Evolutionary conservation across 2,329 filamentous ascomycete genomes (phyloP).

Genomic region (Pseudogymnoascus sp.): DNA sequence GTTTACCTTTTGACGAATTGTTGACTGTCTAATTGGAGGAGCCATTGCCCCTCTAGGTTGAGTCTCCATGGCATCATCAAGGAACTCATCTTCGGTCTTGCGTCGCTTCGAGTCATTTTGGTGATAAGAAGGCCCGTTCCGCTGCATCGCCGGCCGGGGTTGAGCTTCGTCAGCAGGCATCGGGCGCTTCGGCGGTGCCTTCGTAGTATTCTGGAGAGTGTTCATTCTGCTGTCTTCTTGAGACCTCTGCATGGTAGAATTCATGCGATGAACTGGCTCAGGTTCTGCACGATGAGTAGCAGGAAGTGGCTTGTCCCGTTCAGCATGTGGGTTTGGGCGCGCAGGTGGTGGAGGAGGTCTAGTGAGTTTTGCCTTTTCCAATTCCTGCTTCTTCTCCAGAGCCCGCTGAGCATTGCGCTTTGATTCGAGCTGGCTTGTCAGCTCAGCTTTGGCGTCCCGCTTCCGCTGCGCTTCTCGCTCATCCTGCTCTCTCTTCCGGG

Average conservation of each 20-base stretch:
- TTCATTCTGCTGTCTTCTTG: constrained; percentile 56
- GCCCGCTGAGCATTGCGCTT: constrained; percentile 58
- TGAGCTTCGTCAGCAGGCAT: constrained; percentile 48
- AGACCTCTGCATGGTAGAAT: constrained; percentile 41
- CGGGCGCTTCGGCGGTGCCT: constrained; percentile 65
- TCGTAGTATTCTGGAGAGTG: constrained; percentile 54
- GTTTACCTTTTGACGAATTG: constrained; percentile 39
- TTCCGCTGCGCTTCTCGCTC: constrained; percentile 72
- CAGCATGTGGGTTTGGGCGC: constrained; percentile 42
- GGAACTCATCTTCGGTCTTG: constrained; percentile 62
- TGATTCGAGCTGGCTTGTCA: constrained; percentile 47
- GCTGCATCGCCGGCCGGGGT: constrained; percentile 38
- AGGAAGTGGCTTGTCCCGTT: constrained; percentile 28
- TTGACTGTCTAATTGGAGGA: constrained; percentile 76
- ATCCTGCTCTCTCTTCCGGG: constrained; percentile 77
- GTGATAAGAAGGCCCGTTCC: constrained; percentile 54
- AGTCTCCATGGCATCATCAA: constrained; percentile 52
- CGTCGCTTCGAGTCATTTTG: constrained; percentile 63
- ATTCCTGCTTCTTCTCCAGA: constrained; percentile 41
- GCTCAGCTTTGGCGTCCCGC: constrained; percentile 70
- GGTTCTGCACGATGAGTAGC: constrained; percentile 23
- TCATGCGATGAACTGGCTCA: constrained; percentile 48
- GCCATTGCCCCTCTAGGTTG: constrained; percentile 63
- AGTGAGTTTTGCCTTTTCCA: constrained; percentile 58
- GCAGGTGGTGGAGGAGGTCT: constrained; percentile 52